Percentiles rank a stretch among this genome's conserved stretches.
Conservation (phyloP, 2,329 filamentous ascomycete genomes). For the Chaetomium sp. region DNA sequence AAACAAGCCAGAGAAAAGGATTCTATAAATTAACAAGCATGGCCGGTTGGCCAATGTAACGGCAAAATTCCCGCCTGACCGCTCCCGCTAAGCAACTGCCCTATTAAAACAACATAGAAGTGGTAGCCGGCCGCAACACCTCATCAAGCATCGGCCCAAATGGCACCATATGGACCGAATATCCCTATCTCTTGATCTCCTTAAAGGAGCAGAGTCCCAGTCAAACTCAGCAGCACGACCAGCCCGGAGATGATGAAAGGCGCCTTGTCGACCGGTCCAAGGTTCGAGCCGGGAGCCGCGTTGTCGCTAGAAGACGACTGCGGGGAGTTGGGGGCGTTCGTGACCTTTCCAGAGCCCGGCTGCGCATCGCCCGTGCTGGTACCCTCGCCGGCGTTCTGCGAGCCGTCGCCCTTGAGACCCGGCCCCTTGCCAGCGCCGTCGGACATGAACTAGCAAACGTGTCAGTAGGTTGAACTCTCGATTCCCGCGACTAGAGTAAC, state of each 20-base stretch:
- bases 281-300: conserved; percentile 22
- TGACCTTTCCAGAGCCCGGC: conserved; percentile 34
- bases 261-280: conserved; percentile 32
- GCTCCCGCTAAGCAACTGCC: neutral
- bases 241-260: conserved; percentile 32
- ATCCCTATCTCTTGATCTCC: neutral
- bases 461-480: neutral
- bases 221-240: conserved; percentile 32
- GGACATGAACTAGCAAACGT: conserved; percentile 39
- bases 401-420: conserved; percentile 47
- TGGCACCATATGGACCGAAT: too few species aligned
- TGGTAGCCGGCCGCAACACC: neutral
- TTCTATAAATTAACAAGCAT: neutral
- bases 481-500: conserved; percentile 5
- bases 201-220: conserved; percentile 36
- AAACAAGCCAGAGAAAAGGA: neutral
- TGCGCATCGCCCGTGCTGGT: conserved; percentile 39
- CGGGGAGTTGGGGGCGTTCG: conserved; percentile 21
- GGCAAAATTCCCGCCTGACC: neutral
- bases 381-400: conserved; percentile 40
- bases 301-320: conserved; percentile 28
- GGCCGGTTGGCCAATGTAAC: neutral
- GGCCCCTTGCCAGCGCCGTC: conserved; percentile 48
- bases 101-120: neutral
- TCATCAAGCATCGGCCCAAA: neutral